Percentiles rank a stretch among this genome's conserved stretches.
Evolutionary conservation across 116 monocot species (phyloP).

Genomic region (Papilionanthe hybrid): DNA sequence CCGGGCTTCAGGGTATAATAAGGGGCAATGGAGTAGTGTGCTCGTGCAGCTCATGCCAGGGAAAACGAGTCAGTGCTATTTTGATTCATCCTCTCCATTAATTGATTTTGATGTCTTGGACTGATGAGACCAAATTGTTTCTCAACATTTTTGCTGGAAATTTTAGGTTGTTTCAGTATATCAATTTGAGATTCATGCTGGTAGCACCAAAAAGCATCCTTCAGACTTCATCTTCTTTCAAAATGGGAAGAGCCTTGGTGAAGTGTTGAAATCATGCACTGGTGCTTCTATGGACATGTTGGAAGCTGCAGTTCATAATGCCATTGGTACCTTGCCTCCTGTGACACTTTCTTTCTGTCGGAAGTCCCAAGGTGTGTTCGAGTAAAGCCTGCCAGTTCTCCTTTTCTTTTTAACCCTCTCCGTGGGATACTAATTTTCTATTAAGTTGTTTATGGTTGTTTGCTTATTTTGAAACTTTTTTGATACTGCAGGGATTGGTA

Average conservation of each 20-base stretch:
- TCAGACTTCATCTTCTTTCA: conserved; percentile 70
- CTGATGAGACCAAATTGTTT: conserved; percentile 7
- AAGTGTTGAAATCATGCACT: conserved; percentile 55
- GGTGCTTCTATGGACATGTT: conserved; percentile 58
- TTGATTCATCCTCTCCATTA: conserved; percentile 2
- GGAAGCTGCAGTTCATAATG: conserved; percentile 63
- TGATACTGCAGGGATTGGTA: conserved; percentile 32
- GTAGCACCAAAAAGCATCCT: conserved; percentile 79
- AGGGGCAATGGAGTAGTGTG: conserved; percentile 42
- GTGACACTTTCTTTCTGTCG: conserved; percentile 23
- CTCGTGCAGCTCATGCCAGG: conserved; percentile 60
- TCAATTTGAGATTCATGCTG: conserved; percentile 82
- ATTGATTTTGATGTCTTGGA: background rate
- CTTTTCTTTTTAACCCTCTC: background rate
- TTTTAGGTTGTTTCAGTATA: conserved; percentile 61
- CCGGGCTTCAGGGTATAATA: conserved; percentile 40
- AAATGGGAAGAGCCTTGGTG: conserved; percentile 70
- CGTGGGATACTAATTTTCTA: background rate
- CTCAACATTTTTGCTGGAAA: background rate
- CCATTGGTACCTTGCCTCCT: conserved; percentile 27
- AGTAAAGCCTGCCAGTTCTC: background rate
- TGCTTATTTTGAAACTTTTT: conserved; percentile 20
- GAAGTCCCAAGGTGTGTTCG: conserved; percentile 43
- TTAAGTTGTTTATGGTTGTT: background rate
- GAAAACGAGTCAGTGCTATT: conserved; percentile 31